These are phyloP conservation scores for Ceratocystis huliohia DNA, from an alignment of 2,329 filamentous ascomycete genomes.

Conservation along the genomic window DNA sequence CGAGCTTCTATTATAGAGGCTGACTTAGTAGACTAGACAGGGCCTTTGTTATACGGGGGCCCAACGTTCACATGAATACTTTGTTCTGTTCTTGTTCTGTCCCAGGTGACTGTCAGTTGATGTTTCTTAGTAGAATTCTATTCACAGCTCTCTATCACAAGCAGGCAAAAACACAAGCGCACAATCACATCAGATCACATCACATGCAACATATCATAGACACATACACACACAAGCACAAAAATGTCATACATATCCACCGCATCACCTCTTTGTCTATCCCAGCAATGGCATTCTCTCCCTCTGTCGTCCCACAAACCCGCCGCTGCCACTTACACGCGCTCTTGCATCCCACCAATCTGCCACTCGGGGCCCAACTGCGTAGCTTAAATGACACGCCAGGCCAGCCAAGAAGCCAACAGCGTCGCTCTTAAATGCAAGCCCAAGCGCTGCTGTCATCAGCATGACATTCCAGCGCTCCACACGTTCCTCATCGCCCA, in stretches of 20 bases:
- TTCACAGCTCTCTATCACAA: neutral
- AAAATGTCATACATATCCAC: neutral
- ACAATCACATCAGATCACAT: neutral
- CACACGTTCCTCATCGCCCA: conserved; percentile 55
- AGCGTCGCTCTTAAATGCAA: conserved; percentile 83
- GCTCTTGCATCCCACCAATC: conserved; percentile 29
- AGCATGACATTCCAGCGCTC: conserved; percentile 84
- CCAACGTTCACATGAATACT: neutral
- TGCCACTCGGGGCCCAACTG: conserved; percentile 33
- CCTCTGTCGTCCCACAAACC: conserved; percentile 21
- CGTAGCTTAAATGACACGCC: conserved; percentile 61
- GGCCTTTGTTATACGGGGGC: neutral
- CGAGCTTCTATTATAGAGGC: too few relatives aligned
- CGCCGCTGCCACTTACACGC: conserved; percentile 7
- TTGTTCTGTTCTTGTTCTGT: neutral
- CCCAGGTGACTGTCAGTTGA: neutral
- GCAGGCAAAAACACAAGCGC: neutral
- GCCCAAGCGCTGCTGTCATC: conserved; percentile 65
- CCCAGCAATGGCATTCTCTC: conserved; percentile 28
- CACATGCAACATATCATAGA: neutral
- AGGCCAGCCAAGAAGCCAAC: conserved; percentile 76
- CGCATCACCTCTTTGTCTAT: neutral
- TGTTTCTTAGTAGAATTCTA: conserved; percentile 12
- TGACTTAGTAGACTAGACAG: too few relatives aligned
- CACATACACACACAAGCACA: neutral